Evolutionary conservation across 148 eudicot species (phyloP).

Genomic region (Rhododendron ovatum): DNA sequence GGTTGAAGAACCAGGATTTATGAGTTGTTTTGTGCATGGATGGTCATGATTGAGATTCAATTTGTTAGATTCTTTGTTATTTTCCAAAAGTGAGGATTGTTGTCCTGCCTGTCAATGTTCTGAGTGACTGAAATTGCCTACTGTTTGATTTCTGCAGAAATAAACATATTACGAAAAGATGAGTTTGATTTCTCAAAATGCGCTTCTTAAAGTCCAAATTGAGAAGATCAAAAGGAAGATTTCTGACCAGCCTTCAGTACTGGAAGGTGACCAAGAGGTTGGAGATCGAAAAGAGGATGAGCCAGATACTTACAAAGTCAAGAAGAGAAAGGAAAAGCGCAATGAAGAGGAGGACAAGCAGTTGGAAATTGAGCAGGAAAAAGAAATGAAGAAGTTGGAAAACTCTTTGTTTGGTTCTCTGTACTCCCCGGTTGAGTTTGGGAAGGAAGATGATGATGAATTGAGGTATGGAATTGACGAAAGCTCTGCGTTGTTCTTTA

Average conservation of each 20-base stretch:
- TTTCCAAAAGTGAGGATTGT: background rate
- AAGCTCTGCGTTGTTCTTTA: slow-evolving; percentile 44
- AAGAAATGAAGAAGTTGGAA: slow-evolving; percentile 65
- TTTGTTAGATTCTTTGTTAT: background rate
- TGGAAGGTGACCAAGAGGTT: slow-evolving; percentile 23
- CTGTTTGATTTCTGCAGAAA: slow-evolving; percentile 16
- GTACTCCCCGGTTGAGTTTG: slow-evolving; percentile 66
- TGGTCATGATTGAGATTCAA: background rate
- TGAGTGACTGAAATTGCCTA: background rate
- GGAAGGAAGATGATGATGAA: slow-evolving; percentile 43
- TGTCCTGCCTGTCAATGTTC: background rate
- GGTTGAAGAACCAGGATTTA: background rate
- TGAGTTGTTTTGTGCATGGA: background rate
- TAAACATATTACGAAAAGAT: slow-evolving; percentile 8
- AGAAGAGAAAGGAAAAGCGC: slow-evolving; percentile 54
- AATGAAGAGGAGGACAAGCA: slow-evolving; percentile 29
- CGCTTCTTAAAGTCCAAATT: slow-evolving; percentile 27
- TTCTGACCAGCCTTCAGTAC: slow-evolving; percentile 27
- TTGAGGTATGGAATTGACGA: slow-evolving; percentile 24
- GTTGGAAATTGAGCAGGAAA: slow-evolving; percentile 40
- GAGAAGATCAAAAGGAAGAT: slow-evolving; percentile 49
- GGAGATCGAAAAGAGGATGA: slow-evolving; percentile 21
- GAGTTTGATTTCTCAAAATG: slow-evolving; percentile 82
- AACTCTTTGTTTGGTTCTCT: slow-evolving; percentile 61
- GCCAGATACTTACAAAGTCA: slow-evolving; percentile 14